Evolutionary conservation across 345 rosid species (phyloP), one percentile per base, ranked within the genome.

Genomic region (Eutrema yunnanense): DNA sequence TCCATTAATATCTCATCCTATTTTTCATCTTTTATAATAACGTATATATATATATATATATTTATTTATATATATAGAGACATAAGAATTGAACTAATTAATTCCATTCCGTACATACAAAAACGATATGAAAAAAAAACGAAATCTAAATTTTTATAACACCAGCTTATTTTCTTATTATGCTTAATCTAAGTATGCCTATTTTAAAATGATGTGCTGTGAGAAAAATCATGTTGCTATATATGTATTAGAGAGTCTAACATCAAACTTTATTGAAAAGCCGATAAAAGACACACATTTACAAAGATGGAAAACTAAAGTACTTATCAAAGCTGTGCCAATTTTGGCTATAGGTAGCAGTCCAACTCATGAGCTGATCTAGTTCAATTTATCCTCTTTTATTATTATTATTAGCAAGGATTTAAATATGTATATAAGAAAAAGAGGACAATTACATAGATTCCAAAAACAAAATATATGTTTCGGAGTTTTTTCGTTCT

Each of bases 201-300:
- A 52, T 67, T 60, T 51, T 50, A n/a, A 67, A 43, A 51, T 42
- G 2, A 67, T 62, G 7, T 69, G 58, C 3, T 29, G 51, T 69
- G 44, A 34, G 44, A 16, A 29, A 57, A 16, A 37, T 26, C 50
- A 73, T 26, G 69, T 54, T 62, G 55, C 75, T 62, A 75, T 62
- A 69, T 6, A 75, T 62, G 38, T 53, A 54, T 27, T 54, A 75
- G 74, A 75, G 71, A 75, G 71, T 69, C 61, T 76, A 76, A 76
- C 71, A 70, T 76, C 75, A 70, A 76, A 64, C 75, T 69, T 70
- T 76, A 76, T 76, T 76, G 75, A 62, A 70, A 63, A 43, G 47
- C 65, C 66, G 12, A 63, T 69, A 69, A 76, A 76, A 50, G 62
- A 12, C 70, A 63, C 47, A 76, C 47, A 76, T 12, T 40, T 40